Conservation (phyloP, 2,329 filamentous ascomycete species). For the Sclerotinia spermophila region DNA sequence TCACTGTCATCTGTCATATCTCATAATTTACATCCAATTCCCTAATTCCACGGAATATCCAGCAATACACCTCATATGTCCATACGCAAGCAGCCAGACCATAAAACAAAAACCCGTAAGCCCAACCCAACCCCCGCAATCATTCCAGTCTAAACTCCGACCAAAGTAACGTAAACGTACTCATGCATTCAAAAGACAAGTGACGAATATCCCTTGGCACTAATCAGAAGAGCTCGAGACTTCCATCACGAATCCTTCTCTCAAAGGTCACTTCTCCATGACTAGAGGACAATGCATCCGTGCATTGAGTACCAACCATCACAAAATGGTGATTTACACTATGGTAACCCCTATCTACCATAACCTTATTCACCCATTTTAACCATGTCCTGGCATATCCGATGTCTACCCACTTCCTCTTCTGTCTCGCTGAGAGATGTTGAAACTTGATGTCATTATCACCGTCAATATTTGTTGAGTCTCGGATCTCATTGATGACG, state of each 20-base stretch:
- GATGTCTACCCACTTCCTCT: constrained; percentile 10
- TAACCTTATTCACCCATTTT: not conserved
- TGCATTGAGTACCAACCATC: constrained; percentile 9
- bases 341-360: not conserved
- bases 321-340: constrained; percentile 4
- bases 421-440: constrained; percentile 4
- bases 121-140: not conserved
- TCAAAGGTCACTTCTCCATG: constrained; percentile 1
- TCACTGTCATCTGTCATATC: not conserved
- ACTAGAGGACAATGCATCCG: not conserved
- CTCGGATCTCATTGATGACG: constrained; percentile 4
- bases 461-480: not conserved
- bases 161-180: not conserved
- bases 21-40: not conserved
- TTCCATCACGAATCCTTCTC: constrained; percentile 12
- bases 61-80: not conserved
- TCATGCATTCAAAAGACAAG: not conserved
- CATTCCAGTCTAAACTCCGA: not conserved
- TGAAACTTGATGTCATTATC: not conserved
- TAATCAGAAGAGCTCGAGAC: constrained; percentile 6
- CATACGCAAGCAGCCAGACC: not conserved
- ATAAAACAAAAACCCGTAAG: not conserved
- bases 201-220: not conserved
- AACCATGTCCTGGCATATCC: constrained; percentile 7
- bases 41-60: not conserved